Evolutionary conservation across 2,329 filamentous ascomycete genomes (phyloP).

Genomic region (Orbilia quercus): DNA sequence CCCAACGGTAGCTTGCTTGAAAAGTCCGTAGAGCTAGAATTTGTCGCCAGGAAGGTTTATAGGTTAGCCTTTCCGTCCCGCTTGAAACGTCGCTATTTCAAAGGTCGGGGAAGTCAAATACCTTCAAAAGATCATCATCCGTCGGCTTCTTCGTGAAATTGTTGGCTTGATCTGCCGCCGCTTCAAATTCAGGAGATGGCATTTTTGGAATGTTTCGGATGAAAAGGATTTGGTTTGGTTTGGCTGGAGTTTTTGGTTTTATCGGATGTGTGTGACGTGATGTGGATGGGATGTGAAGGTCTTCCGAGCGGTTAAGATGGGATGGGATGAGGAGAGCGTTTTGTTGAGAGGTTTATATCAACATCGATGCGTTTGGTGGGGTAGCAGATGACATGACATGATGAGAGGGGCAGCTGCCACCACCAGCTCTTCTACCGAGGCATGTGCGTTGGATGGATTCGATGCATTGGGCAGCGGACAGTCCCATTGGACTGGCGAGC

Average conservation of each 20-base stretch:
- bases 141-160: slow-evolving; percentile 39
- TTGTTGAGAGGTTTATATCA: slow-evolving; percentile 13
- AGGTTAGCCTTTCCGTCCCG: background rate
- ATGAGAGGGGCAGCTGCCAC: background rate
- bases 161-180: slow-evolving; percentile 26
- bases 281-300: background rate
- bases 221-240: background rate
- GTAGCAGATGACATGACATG: background rate
- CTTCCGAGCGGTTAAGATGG: too few relatives aligned
- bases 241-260: background rate
- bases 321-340: background rate
- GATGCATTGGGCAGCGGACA: too few relatives aligned
- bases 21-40: slow-evolving; percentile 56
- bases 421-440: background rate
- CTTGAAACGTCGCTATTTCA: too few relatives aligned
- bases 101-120: slow-evolving; percentile 4
- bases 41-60: background rate
- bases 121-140: slow-evolving; percentile 38
- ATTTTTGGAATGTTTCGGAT: slow-evolving; percentile 17
- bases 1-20: slow-evolving; percentile 56
- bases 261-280: background rate
- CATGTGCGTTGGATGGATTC: background rate
- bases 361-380: slow-evolving; percentile 13
- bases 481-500: too few relatives aligned
- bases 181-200: slow-evolving; percentile 43